Percentiles rank a stretch among this genome's conserved stretches.
These are phyloP conservation scores for Handroanthus guayacan DNA, from an alignment of 257 asterid species.

Conservation along the genomic window DNA sequence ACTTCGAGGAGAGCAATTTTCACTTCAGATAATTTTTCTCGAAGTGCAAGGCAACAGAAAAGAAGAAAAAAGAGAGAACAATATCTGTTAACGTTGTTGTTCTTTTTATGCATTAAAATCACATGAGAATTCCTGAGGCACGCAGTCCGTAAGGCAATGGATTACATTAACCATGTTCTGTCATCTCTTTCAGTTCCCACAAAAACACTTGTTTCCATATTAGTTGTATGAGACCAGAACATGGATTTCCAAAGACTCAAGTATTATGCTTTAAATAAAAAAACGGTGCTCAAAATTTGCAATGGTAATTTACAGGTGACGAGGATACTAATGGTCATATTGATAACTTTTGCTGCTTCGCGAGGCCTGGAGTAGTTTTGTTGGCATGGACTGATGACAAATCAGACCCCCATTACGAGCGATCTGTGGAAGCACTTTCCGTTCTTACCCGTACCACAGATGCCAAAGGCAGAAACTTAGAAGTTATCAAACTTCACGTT, in stretches of 20 bases:
- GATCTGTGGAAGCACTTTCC: slow-evolving; percentile 72
- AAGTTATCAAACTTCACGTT: slow-evolving; percentile 83
- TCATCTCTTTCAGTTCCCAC: not conserved
- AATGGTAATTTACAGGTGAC: slow-evolving; percentile 65
- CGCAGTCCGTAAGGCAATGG: not conserved
- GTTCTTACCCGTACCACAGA: slow-evolving; percentile 66
- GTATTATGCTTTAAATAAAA: not conserved
- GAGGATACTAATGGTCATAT: slow-evolving; percentile 95
- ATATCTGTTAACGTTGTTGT: not conserved
- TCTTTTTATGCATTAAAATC: slow-evolving; percentile 5
- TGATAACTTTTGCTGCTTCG: slow-evolving; percentile 93
- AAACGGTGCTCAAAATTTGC: slow-evolving; percentile 2
- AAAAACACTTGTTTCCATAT: too few species aligned
- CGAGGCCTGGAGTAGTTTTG: slow-evolving; percentile 80
- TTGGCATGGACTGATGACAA: slow-evolving; percentile 88
- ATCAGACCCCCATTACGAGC: slow-evolving; percentile 79
- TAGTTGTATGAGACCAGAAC: too few species aligned
- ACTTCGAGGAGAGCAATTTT: not conserved
- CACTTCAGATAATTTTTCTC: not conserved
- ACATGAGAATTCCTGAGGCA: not conserved
- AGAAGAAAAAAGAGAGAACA: not conserved
- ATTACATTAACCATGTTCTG: not conserved
- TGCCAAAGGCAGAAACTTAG: slow-evolving; percentile 77
- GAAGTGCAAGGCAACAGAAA: not conserved
- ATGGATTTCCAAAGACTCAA: too few species aligned